Evolutionary conservation across 306 rosid genomes (phyloP).

Genomic region (Arachis hypogaea): DNA sequence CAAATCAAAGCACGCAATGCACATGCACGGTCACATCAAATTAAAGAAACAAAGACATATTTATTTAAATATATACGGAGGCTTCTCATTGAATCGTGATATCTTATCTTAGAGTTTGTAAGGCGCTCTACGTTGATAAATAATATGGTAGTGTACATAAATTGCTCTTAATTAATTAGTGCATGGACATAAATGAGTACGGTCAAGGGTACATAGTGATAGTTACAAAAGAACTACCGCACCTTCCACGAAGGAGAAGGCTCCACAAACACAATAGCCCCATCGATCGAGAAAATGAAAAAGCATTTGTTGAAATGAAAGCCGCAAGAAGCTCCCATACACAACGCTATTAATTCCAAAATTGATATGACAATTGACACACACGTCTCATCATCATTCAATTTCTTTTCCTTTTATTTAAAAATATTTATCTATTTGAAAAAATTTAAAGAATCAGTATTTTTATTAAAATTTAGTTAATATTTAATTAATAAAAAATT

Average conservation of each 20-base stretch:
- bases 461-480: no score
- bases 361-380: not conserved
- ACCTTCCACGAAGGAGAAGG: constrained; percentile 63
- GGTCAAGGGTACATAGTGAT: not conserved
- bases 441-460: no score
- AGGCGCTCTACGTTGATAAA: no score
- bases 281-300: constrained; percentile 15
- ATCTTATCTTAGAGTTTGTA: not conserved
- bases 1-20: not conserved
- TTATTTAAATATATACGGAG: constrained; percentile 1
- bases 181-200: not conserved
- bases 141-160: not conserved
- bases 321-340: constrained; percentile 27
- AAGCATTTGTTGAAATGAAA: constrained; percentile 19
- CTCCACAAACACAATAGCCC: not conserved
- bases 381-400: not conserved
- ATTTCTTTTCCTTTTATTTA: not conserved
- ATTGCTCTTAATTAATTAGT: not conserved
- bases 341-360: not conserved
- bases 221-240: constrained; percentile 33
- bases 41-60: not conserved
- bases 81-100: not conserved
- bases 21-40: constrained; percentile 28
- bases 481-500: no score
- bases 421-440: no score